Evolutionary conservation across 805 yeast species (phyloP).

Genomic region (Zygotorulaspora chibaensis): DNA sequence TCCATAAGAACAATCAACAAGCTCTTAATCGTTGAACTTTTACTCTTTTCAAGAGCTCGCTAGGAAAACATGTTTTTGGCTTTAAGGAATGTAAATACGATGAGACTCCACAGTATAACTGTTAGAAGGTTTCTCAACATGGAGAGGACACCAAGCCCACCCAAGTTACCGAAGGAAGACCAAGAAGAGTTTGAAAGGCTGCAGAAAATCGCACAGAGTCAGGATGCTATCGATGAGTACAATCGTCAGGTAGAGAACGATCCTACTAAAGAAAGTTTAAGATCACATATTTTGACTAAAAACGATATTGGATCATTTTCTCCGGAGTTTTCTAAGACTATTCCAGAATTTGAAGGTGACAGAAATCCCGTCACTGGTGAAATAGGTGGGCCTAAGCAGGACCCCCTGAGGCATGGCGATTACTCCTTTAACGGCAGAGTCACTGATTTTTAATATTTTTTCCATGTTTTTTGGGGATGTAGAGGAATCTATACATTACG

Average conservation of each 20-base stretch:
- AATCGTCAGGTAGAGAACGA: conserved; percentile 45
- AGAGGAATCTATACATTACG: background rate
- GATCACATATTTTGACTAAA: conserved; percentile 36
- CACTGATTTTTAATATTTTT: conserved; percentile 66
- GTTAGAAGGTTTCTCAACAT: conserved; percentile 12
- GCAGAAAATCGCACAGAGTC: conserved; percentile 75
- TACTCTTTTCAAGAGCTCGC: too few species aligned
- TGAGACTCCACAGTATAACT: background rate
- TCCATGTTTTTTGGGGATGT: background rate
- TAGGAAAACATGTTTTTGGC: background rate
- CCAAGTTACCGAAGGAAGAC: conserved; percentile 33
- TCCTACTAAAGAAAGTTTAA: conserved; percentile 29
- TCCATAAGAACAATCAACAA: too few species aligned
- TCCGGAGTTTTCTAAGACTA: conserved; percentile 67
- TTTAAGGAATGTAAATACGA: background rate
- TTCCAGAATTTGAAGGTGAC: conserved; percentile 95
- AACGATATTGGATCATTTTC: conserved; percentile 62
- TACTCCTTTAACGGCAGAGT: conserved; percentile 96
- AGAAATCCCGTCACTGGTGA: conserved; percentile 93
- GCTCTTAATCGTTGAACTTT: too few species aligned
- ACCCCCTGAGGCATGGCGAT: conserved; percentile 86
- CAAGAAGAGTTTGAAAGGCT: conserved; percentile 82
- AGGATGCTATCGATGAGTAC: conserved; percentile 71
- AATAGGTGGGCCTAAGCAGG: conserved; percentile 95
- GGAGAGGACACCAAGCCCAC: conserved; percentile 31